Base-by-base conservation (phyloP, 371 early-diverging fungal species). In the Mortierella sp. region DNA sequence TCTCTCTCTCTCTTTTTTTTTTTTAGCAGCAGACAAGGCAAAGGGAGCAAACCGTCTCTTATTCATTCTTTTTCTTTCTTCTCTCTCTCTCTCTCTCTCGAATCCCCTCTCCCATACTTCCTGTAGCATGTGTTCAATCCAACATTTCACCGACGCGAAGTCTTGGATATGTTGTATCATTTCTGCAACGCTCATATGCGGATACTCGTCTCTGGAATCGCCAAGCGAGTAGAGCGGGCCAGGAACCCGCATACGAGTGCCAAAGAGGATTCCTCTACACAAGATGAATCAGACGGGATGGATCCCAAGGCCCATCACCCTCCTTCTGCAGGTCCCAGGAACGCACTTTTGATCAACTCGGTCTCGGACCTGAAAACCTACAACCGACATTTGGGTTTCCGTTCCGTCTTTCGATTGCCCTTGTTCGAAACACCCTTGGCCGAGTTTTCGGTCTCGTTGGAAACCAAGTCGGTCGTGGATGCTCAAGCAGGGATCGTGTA, bases 181-280 rank as follows among this genome's bases (percentile, higher is more conserved):
- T 76, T 71, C 28, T 76, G 71, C 23, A 76, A 76, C 44, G 68
- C 77, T 11, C 59, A 76, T 23, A 71, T 76, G 77, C 58, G 61
- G 15, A 6, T 67, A 16, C n/a, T 76, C 12, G 68, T 62, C 11
- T 57, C 65, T 4, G 68, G 65, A 19, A 56, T 70, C 45, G 19
- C 64, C 3, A 57, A n/a, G 0, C 44, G 52, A 16, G 44, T 29
- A 4, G 46, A 67, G 14, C 62, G 62, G 4, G 53, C 2, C 30
- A 21, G 14, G 25, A 57, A 18, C 46, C 19, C 18, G 25, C 11
- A 60, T 9, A 37, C 37, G 37, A 37, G 21, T 53, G 12, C 23
- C 53, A 21, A 1, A 16, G 11, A 16, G 11, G 53, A 53, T 37
- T 37, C 37, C 37, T 37, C 37, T 5, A 9, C 37, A 37, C 37